These are phyloP conservation scores for Selenicereus undatus DNA, from an alignment of 148 eudicot species.

Conservation along the genomic window DNA sequence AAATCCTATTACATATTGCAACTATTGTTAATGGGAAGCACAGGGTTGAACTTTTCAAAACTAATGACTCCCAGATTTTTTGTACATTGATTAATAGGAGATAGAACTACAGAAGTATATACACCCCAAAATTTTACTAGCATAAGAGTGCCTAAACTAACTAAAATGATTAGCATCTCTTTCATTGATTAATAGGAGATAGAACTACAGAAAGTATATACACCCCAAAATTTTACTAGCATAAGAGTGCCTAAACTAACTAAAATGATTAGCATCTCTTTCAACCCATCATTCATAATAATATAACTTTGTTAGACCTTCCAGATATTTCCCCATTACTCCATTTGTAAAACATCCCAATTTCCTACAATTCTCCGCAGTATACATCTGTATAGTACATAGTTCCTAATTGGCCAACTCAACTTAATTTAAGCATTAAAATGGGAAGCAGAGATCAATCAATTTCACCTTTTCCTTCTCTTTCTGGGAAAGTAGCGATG, in stretches of 20 bases:
- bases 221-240: not conserved
- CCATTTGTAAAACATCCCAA: too few relatives aligned
- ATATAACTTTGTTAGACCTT: too few relatives aligned
- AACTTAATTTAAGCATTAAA: too few relatives aligned
- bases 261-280: not conserved
- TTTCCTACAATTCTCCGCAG: too few relatives aligned
- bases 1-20: too few relatives aligned
- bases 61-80: not conserved
- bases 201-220: not conserved
- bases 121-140: not conserved
- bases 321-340: too few relatives aligned
- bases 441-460: not conserved
- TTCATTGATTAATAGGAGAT: too few relatives aligned
- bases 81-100: not conserved
- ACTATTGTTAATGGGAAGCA: not conserved
- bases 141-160: not conserved
- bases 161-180: not conserved
- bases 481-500: conserved; percentile 73
- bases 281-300: not conserved
- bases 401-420: too few relatives aligned
- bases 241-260: not conserved
- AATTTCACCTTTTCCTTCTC: conserved; percentile 83
- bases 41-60: not conserved
- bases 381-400: too few relatives aligned
- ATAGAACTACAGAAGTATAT: not conserved